Evolutionary conservation across 306 rosid species (phyloP).

Genomic region (Quercus robur): DNA sequence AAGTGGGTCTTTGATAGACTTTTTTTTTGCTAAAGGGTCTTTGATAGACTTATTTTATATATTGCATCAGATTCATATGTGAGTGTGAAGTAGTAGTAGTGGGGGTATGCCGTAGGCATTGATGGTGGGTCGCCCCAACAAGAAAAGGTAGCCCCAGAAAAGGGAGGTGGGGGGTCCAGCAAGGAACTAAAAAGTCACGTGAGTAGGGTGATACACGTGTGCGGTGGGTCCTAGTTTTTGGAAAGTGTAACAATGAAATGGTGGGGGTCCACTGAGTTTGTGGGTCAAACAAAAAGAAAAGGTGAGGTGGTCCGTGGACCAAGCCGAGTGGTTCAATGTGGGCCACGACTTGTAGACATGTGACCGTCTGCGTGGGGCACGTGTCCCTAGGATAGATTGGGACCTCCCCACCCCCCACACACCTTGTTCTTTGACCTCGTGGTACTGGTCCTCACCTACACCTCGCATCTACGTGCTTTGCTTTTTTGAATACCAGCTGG

Average conservation of each 20-base stretch:
- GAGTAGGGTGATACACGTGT: slow-evolving; percentile 7
- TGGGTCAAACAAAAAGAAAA: slow-evolving; percentile 16
- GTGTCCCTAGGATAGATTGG: slow-evolving; percentile 42
- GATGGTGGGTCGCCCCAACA: not conserved
- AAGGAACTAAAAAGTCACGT: not conserved
- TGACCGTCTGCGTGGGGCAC: slow-evolving; percentile 23
- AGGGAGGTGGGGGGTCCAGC: not conserved
- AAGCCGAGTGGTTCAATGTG: slow-evolving; percentile 34
- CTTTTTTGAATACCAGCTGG: not conserved
- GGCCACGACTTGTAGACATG: slow-evolving; percentile 41
- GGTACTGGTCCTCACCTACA: slow-evolving; percentile 18
- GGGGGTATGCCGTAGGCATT: not conserved
- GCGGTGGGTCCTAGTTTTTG: not conserved
- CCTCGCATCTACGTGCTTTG: not conserved
- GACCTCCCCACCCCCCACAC: not conserved
- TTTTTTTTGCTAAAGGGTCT: not conserved
- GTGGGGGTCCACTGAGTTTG: not conserved
- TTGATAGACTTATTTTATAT: too few relatives aligned
- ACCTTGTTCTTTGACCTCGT: not conserved
- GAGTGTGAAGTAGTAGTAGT: too few relatives aligned
- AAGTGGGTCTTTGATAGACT: not conserved
- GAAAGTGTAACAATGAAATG: not conserved
- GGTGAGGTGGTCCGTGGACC: slow-evolving; percentile 37
- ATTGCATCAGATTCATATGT: too few relatives aligned
- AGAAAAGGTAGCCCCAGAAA: not conserved